These are phyloP conservation scores for Vigna nakashimae DNA, from an alignment of 306 rosid genomes.

Conservation along the genomic window DNA sequence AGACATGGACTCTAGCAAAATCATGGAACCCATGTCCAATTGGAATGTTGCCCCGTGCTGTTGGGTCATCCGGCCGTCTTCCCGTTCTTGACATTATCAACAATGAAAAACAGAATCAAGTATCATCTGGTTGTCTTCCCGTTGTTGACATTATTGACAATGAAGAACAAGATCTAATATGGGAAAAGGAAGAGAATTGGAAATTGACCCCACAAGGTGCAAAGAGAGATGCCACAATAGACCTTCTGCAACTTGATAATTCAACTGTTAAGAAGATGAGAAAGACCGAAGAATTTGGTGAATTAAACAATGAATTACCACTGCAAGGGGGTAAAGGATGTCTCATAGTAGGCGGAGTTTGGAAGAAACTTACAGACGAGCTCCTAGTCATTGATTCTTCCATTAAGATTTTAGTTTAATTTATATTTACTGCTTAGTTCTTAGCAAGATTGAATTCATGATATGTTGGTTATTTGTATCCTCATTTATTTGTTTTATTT, in stretches of 20 bases:
- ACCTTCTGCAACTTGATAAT: slow-evolving; percentile 52
- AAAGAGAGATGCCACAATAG: slow-evolving; percentile 64
- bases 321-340: slow-evolving; percentile 48
- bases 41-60: slow-evolving; percentile 82
- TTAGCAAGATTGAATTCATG: slow-evolving; percentile 2
- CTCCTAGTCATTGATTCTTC: slow-evolving; percentile 63
- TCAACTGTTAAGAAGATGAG: slow-evolving; percentile 64
- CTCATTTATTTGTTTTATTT: not conserved
- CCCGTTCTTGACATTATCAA: slow-evolving; percentile 62
- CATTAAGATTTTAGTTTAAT: slow-evolving; percentile 63
- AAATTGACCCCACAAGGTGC: slow-evolving; percentile 41
- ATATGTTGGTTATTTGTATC: not conserved
- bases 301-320: slow-evolving; percentile 26
- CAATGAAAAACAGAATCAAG: slow-evolving; percentile 35
- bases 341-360: slow-evolving; percentile 66
- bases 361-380: slow-evolving; percentile 70
- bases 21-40: slow-evolving; percentile 93
- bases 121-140: slow-evolving; percentile 59
- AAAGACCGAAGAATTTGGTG: slow-evolving; percentile 48
- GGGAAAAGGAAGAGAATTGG: slow-evolving; percentile 41
- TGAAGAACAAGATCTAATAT: slow-evolving; percentile 29
- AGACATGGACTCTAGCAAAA: slow-evolving; percentile 66
- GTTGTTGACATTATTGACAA: slow-evolving; percentile 49
- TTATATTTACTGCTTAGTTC: slow-evolving; percentile 16
- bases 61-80: slow-evolving; percentile 70